Evolutionary conservation across 306 rosid species (phyloP).

Genomic region (Vachellia collinsii): DNA sequence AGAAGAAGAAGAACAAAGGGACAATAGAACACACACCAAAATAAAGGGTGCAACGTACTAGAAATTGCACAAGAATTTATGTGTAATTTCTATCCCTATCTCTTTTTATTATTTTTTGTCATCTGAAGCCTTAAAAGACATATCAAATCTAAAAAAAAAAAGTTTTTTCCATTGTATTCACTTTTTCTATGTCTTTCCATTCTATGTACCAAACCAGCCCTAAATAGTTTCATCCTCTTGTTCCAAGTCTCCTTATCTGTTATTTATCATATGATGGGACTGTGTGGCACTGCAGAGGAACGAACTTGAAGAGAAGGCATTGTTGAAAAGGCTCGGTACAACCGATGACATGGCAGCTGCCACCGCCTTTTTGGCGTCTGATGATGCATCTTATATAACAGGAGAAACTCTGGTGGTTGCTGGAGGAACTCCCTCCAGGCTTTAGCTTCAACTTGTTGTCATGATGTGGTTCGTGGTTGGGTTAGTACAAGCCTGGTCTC

Average conservation of each 20-base stretch:
- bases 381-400: constrained; percentile 90
- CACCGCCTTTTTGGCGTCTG: constrained; percentile 84
- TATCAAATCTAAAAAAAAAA: not conserved
- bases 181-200: not conserved
- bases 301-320: constrained; percentile 59
- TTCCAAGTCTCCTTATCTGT: not conserved
- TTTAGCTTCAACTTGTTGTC: constrained; percentile 48
- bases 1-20: too few species aligned
- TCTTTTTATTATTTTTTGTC: not conserved
- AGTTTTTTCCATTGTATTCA: not conserved
- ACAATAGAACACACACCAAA: too few species aligned
- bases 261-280: not conserved
- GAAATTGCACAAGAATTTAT: not conserved
- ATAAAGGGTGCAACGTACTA: not conserved
- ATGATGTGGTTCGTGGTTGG: not conserved
- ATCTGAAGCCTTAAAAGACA: not conserved
- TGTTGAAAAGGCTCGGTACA: constrained; percentile 86
- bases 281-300: constrained; percentile 55
- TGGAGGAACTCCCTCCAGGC: constrained; percentile 89
- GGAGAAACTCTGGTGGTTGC: constrained; percentile 96
- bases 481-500: not conserved
- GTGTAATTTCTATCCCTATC: not conserved
- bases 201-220: not conserved
- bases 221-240: constrained; percentile 16
- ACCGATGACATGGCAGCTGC: constrained; percentile 93